Evolutionary conservation across 768 basidiomycete genomes (phyloP), one percentile per base, ranked within the genome.

Genomic region (Hemileccinum rubropunctum): DNA sequence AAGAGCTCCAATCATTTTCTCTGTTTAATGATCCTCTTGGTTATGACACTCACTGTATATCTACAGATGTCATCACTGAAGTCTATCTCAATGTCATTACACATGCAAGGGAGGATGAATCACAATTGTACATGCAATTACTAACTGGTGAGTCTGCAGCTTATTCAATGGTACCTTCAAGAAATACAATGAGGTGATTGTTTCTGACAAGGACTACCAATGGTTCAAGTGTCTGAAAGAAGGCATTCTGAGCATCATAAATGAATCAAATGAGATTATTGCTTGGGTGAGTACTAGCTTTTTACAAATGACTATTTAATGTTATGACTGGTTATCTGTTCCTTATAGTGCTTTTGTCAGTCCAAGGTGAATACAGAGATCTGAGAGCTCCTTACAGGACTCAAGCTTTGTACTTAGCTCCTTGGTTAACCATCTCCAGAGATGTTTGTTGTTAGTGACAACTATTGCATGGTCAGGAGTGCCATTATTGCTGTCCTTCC

Each of bases 161-260:
- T 56, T 49, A 2, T n/a, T 54, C 3, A 47, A 62, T 28, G 52
- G 54, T 21, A 62, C 54, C 0, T 62, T 60, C 57, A 52, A 58
- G 41, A 33, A 42, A 1, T 30, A 49, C 4, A 54, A 38, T 26
- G 60, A 60, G 40, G 59, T n/a, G 41, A 23, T 23, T 23, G 23
- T 23, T 23, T 23, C 6, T 23, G 23, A n/a, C n/a, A n/a, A n/a
- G n/a, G n/a, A n/a, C n/a, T n/a, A n/a, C n/a, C n/a, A n/a, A n/a
- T n/a, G n/a, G n/a, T n/a, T n/a, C n/a, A n/a, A n/a, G n/a, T n/a
- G n/a, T n/a, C n/a, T n/a, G n/a, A n/a, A n/a, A n/a, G n/a, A n/a
- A n/a, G n/a, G n/a, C n/a, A n/a, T n/a, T n/a, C n/a, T n/a, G n/a
- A n/a, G n/a, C n/a, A n/a, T n/a, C n/a, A n/a, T n/a, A n/a, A n/a